A percentile compares a stretch with the other conserved stretches of the same genome.
Conservation (phyloP, 2,329 filamentous ascomycete species). For the Didymella exigua region DNA sequence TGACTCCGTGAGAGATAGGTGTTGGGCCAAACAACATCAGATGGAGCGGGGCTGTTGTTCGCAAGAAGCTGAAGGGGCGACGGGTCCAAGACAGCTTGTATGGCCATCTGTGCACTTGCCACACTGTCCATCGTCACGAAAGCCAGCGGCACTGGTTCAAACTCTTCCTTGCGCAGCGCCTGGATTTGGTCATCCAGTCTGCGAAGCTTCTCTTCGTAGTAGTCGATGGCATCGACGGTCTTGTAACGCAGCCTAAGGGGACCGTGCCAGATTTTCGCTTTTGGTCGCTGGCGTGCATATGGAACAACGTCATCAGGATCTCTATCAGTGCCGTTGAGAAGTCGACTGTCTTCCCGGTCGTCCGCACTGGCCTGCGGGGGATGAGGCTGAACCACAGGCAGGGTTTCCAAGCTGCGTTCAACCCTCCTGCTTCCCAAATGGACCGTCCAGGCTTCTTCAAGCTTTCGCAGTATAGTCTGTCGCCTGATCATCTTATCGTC, state of each 20-base stretch:
- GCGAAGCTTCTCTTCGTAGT: slow-evolving; percentile 86
- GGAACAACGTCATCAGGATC: slow-evolving; percentile 50
- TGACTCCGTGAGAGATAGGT: slow-evolving; percentile 79
- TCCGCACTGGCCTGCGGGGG: slow-evolving; percentile 41
- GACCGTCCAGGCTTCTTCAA: slow-evolving; percentile 84
- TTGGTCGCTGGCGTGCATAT: slow-evolving; percentile 63
- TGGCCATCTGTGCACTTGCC: slow-evolving; percentile 89
- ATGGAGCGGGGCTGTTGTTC: slow-evolving; percentile 83
- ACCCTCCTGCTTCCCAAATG: slow-evolving; percentile 66
- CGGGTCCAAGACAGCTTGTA: slow-evolving; percentile 91
- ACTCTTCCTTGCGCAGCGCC: slow-evolving; percentile 73
- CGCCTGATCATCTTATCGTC: slow-evolving; percentile 76
- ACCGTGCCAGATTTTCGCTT: slow-evolving; percentile 77
- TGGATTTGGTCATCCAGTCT: slow-evolving; percentile 76
- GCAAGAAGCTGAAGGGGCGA: slow-evolving; percentile 84
- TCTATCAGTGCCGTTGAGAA: slow-evolving; percentile 59
- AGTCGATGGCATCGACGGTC: slow-evolving; percentile 88
- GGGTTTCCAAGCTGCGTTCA: slow-evolving; percentile 54
- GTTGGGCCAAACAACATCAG: slow-evolving; percentile 94
- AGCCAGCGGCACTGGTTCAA: slow-evolving; percentile 78
- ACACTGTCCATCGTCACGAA: slow-evolving; percentile 99
- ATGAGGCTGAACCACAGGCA: slow-evolving; percentile 58
- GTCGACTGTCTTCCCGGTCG: slow-evolving; percentile 60
- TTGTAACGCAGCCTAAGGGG: slow-evolving; percentile 72
- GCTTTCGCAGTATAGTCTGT: slow-evolving; percentile 66